These are phyloP conservation scores for Magnaporthiopsis rhizophila DNA, from an alignment of 2,329 filamentous ascomycete genomes.

Conservation along the genomic window DNA sequence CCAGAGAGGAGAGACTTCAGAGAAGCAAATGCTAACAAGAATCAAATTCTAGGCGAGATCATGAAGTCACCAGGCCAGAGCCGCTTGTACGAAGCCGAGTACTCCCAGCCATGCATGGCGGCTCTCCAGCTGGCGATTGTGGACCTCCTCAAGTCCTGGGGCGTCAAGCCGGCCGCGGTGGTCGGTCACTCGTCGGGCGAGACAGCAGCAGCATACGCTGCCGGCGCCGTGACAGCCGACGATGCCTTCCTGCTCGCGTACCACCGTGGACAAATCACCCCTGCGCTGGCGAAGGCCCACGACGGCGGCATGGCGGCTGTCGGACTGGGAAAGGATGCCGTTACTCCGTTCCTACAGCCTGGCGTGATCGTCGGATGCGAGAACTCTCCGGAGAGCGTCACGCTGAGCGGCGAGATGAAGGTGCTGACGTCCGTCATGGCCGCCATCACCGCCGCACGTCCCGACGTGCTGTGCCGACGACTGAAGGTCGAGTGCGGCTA, in stretches of 20 bases:
- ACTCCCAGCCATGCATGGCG: constrained; percentile 9
- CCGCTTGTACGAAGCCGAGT: constrained; percentile 11
- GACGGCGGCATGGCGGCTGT: constrained; percentile 9
- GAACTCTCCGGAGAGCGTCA: constrained; percentile 9
- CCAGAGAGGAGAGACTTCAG: neutral
- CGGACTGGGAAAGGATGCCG: constrained; percentile 4
- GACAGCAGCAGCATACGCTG: constrained; percentile 15
- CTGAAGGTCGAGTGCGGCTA: constrained; percentile 10
- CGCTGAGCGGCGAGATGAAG: constrained; percentile 6
- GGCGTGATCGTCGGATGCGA: constrained; percentile 12
- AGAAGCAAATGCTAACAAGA: neutral
- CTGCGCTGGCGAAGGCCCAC: constrained; percentile 1
- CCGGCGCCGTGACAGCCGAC: constrained; percentile 10
- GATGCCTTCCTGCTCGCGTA: constrained; percentile 14
- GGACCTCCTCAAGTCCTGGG: constrained; percentile 16
- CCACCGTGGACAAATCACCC: constrained; percentile 11
- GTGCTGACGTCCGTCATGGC: constrained; percentile 10
- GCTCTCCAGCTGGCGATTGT: constrained; percentile 23
- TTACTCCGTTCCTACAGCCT: neutral
- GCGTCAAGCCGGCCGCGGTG: constrained; percentile 13
- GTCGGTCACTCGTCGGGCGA: constrained; percentile 15
- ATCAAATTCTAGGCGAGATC: constrained; percentile 5
- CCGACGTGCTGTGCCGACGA: constrained; percentile 9
- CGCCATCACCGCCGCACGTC: neutral
- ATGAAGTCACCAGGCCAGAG: constrained; percentile 2